Percentiles rank a stretch among this genome's conserved stretches.
These are phyloP conservation scores for Bipolaris bicolor DNA, from an alignment of 2,329 filamentous ascomycete genomes.

Conservation along the genomic window DNA sequence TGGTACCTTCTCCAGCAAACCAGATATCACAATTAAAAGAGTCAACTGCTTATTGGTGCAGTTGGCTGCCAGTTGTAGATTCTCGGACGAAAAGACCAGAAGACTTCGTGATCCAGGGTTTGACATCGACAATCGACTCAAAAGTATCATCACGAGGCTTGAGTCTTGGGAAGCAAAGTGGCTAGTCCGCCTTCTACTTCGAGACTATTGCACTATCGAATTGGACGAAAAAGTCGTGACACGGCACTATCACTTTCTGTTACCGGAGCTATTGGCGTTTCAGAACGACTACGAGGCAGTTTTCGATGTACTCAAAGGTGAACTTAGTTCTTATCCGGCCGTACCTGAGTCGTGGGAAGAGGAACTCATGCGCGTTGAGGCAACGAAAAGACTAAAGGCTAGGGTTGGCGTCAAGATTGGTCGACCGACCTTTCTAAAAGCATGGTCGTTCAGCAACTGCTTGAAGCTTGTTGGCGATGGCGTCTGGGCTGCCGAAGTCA, in stretches of 20 bases:
- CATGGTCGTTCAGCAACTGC: constrained; percentile 71
- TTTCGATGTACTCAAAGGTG: constrained; percentile 59
- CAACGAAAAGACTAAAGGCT: constrained; percentile 48
- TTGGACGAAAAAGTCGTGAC: constrained; percentile 66
- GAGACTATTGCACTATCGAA: constrained; percentile 71
- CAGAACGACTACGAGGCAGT: constrained; percentile 71
- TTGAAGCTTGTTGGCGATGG: constrained; percentile 65
- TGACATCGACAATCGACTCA: constrained; percentile 34
- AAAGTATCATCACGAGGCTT: constrained; percentile 52
- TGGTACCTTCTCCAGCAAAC: constrained; percentile 42
- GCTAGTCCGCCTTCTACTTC: constrained; percentile 82
- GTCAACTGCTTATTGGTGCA: constrained; percentile 70
- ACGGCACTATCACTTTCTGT: constrained; percentile 67
- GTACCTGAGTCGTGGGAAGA: constrained; percentile 44
- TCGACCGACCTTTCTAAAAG: constrained; percentile 54
- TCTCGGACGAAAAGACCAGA: constrained; percentile 66
- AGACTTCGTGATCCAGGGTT: constrained; percentile 27
- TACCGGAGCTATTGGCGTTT: constrained; percentile 73
- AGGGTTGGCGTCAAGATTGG: constrained; percentile 54
- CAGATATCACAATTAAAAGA: constrained; percentile 68
- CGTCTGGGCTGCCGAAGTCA: constrained; percentile 76
- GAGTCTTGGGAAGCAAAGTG: constrained; percentile 79
- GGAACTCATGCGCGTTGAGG: constrained; percentile 44
- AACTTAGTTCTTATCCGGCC: constrained; percentile 48
- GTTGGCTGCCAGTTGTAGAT: constrained; percentile 71